Evolutionary conservation across 495 filamentous ascomycete species (phyloP), one percentile per base, ranked within the genome.

Genomic region (Geoglossum glabrum): DNA sequence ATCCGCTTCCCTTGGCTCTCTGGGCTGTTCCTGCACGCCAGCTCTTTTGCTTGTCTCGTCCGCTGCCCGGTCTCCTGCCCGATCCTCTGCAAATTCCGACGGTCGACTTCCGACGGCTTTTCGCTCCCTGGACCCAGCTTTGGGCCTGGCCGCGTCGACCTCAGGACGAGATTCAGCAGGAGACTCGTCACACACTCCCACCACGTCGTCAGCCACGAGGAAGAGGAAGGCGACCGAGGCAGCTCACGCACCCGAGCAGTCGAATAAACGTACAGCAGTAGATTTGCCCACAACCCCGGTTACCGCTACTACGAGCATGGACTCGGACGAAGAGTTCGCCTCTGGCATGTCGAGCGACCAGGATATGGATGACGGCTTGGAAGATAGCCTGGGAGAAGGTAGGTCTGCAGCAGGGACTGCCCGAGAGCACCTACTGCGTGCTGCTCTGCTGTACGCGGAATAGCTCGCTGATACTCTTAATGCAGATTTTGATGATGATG

Each of bases 251-350:
- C 65, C 77, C 57, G 49, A 28, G 25, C 74, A 64, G 38, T 15
- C 64, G 64, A 75, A 71, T 69, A 71, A 81, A 67, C 59, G 67
- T 69, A 64, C 62, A 59, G 56, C 61, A 47, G 58, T 67, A 67
- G 68, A 72, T 52, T 73, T 74, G 50, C 77, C 80, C 19, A 74
- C 77, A 23, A 79, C 81, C n/a, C 82, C 83, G 28, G 71, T 76
- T 55, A 86, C 80, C 33, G 74, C 74, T 51, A 71, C 71, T 63
- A 72, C 74, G 59, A 73, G 71, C 60, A 97, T 97, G 92, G 90
- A 95, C 66, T 95, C 92, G 13, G 92, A 97, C 62, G 90, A 97
- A 67, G 92, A 97, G 61, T 89, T 90, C 67, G 86, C 94, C 77
- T 93, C 86, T 55, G 81, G 82, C 59, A 75, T 81, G 62, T 90